Evolutionary conservation across 2,329 filamentous ascomycete genomes (phyloP), one percentile per base, ranked within the genome.

Genomic region (Leptoxyphium fumago): DNA sequence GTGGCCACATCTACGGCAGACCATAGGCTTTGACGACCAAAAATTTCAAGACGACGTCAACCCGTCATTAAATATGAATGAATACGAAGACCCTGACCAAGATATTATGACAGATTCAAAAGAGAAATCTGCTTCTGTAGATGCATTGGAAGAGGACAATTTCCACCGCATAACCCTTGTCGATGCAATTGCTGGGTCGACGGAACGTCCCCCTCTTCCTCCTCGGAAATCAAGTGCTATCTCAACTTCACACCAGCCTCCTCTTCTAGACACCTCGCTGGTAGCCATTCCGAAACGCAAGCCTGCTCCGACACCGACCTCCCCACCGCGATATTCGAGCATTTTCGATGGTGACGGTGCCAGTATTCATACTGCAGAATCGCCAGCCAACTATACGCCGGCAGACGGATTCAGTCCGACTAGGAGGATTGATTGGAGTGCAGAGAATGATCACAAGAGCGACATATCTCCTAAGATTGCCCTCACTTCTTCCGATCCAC

Each of bases 31-130:
- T 38, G 56, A 61, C 9, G 50, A 48, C 7, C 48, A 52, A n/a
- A 53, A 54, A 2, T 69, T 72, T 47, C 51, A 53, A 30, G 49
- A 55, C 29, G 63, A 68, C 38, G 52, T 72, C 17, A 52, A 61
- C 41, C 50, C 67, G 1, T 67, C 69, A 1, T 43, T 48, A 10
- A 57, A 65, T 36, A 50, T 56, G 28, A 56, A 55, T 28, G 67
- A 71, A 5, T 72, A 70, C 56, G 69, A 72, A 41, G 69, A 72
- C 51, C 67, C 68, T 2, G 52, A 68, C 1, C 62, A 68, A 41
- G 52, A 56, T 49, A 46, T 43, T 28, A 8, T n/a, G 29, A 14
- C 17, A 42, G 29, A 21, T n/a, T 42, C 46, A 39, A 45, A 44
- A 39, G 29, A 42, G 38, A 47, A 43, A 44, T 21, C 41, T 39